A percentile compares a stretch with the other conserved stretches of the same genome.
Conservation (phyloP, 768 basidiomycete species). For the Crepidotus variabilis region DNA sequence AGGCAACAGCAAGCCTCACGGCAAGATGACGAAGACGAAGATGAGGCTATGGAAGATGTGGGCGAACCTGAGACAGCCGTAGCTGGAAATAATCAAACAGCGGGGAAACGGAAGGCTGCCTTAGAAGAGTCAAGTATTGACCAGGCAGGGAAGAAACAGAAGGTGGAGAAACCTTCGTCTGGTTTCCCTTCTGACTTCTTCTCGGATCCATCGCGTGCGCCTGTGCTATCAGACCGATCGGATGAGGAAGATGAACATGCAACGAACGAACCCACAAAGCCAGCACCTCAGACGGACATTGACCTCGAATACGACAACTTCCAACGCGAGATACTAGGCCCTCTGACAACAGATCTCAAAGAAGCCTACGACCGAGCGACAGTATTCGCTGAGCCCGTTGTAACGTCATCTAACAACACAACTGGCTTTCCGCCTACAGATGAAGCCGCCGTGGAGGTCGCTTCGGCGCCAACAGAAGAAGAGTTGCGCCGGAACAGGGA, state of each 20-base stretch:
- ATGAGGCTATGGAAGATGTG: slow-evolving; percentile 10
- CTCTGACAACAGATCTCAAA: slow-evolving; percentile 28
- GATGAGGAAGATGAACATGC: slow-evolving; percentile 41
- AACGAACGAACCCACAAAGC: slow-evolving; percentile 10
- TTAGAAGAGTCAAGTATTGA: slow-evolving; percentile 18
- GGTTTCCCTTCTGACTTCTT: slow-evolving; percentile 71
- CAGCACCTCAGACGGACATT: slow-evolving; percentile 28
- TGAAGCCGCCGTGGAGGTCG: slow-evolving; percentile 20
- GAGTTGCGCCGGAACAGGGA: slow-evolving; percentile 48
- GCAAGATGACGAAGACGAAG: slow-evolving; percentile 24
- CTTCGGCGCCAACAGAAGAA: slow-evolving; percentile 37
- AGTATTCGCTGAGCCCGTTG: slow-evolving; percentile 62
- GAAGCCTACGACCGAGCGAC: slow-evolving; percentile 71
- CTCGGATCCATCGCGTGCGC: slow-evolving; percentile 65
- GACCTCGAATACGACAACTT: slow-evolving; percentile 77
- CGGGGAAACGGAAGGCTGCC: slow-evolving; percentile 27
- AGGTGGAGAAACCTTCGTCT: slow-evolving; percentile 11
- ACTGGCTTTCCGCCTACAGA: slow-evolving; percentile 44
- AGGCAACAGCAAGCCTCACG: slow-evolving; percentile 24
- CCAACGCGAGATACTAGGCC: slow-evolving; percentile 57
- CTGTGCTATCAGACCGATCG: slow-evolving; percentile 30
- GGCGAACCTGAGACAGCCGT: slow-evolving; percentile 25
- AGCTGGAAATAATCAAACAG: slow-evolving; percentile 25
- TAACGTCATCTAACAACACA: slow-evolving; percentile 38
- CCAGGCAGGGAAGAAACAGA: slow-evolving; percentile 15